A percentile compares a stretch with the other conserved stretches of the same genome.
phyloP scores from a whole-genome alignment of 1,284 basidiomycete genomes.

The Puccinia sorghi region DNA sequence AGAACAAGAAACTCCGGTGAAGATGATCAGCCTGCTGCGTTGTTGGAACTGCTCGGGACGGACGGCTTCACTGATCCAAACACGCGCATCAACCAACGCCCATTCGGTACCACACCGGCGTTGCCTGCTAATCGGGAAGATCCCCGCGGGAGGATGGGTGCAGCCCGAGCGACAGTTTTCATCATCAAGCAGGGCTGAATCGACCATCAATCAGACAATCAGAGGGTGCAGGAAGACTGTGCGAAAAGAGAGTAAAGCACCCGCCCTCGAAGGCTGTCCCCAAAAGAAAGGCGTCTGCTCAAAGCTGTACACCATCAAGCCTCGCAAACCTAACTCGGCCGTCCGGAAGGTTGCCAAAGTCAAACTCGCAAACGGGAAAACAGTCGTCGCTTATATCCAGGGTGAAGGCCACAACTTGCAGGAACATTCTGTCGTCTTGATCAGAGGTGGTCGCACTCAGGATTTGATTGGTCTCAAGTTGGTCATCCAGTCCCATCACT shows the following conservation, averaged over 20 bases:
- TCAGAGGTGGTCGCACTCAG: constrained; percentile 91
- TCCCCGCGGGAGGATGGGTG: background rate
- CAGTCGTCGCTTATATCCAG: constrained; percentile 88
- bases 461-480: constrained; percentile 95
- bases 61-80: background rate
- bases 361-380: constrained; percentile 85
- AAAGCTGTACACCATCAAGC: constrained; percentile 78
- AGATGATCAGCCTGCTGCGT: background rate
- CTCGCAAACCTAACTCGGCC: constrained; percentile 98
- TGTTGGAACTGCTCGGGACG: constrained; percentile 26
- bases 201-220: constrained; percentile 81
- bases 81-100: background rate
- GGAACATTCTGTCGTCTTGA: constrained; percentile 92
- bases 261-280: constrained; percentile 73
- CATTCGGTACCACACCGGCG: background rate
- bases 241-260: constrained; percentile 66
- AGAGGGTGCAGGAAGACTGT: constrained; percentile 55
- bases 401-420: constrained; percentile 98
- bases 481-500: constrained; percentile 57
- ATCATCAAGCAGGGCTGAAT: constrained; percentile 64
- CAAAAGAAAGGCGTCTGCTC: constrained; percentile 89
- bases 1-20: background rate
- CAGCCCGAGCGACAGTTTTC: constrained; percentile 63
- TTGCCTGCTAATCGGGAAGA: background rate
- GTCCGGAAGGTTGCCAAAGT: constrained; percentile 95